These are phyloP conservation scores for Alternaria alternata DNA, from an alignment of 2,329 filamentous ascomycete species.

Conservation along the genomic window DNA sequence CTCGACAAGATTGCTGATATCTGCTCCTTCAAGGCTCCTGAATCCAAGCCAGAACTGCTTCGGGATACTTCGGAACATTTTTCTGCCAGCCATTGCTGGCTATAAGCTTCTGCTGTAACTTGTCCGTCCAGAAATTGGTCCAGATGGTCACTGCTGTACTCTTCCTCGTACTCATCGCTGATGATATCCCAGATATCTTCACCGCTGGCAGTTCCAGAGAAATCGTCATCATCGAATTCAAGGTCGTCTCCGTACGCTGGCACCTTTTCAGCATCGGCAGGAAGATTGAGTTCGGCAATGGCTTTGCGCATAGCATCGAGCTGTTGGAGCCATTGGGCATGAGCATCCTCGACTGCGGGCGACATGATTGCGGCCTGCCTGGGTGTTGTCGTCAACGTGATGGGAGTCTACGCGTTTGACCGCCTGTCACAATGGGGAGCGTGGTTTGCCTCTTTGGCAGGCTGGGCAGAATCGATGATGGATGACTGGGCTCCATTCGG, in stretches of 20 bases:
- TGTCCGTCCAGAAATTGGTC: conserved; percentile 59
- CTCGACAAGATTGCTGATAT: conserved; percentile 77
- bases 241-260: conserved; percentile 65
- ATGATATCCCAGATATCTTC: conserved; percentile 96
- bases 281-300: conserved; percentile 74
- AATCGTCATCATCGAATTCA: conserved; percentile 71
- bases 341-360: conserved; percentile 51
- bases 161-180: conserved; percentile 73
- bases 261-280: conserved; percentile 55
- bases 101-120: conserved; percentile 55
- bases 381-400: not conserved
- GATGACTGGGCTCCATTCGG: conserved; percentile 19
- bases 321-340: conserved; percentile 83
- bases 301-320: conserved; percentile 86
- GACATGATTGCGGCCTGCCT: conserved; percentile 42
- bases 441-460: conserved; percentile 8
- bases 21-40: conserved; percentile 77
- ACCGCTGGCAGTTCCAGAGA: conserved; percentile 67
- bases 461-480: conserved; percentile 23
- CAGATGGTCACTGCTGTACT: conserved; percentile 70
- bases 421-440: not conserved
- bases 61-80: conserved; percentile 73
- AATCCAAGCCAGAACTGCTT: conserved; percentile 71
- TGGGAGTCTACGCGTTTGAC: not conserved
- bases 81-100: conserved; percentile 73